Evolutionary conservation across 1,284 basidiomycete genomes (phyloP).

Genomic region (Chalciporus sp.): DNA sequence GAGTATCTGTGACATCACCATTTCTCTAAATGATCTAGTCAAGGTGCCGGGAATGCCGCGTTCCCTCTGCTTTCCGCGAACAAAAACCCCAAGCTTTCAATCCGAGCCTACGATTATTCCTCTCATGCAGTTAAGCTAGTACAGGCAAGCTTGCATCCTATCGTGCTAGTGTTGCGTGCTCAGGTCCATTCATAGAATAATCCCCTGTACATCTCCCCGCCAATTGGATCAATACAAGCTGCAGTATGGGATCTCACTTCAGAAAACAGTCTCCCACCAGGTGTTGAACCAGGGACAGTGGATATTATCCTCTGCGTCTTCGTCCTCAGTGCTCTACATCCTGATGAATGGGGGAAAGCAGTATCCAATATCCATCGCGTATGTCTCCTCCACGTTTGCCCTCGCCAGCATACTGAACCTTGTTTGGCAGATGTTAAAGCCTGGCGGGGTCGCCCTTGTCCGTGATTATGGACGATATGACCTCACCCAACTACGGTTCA

Average conservation of each 20-base stretch:
- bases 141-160: conserved; percentile 49
- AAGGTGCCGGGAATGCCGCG: conserved; percentile 92
- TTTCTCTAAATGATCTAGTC: conserved; percentile 10
- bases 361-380: conserved; percentile 84
- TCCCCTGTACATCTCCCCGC: conserved; percentile 69
- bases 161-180: background rate
- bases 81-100: conserved; percentile 73
- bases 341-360: conserved; percentile 88
- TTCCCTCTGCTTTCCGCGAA: conserved; percentile 88
- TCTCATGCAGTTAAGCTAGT: conserved; percentile 90
- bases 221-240: conserved; percentile 73
- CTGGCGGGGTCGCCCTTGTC: conserved; percentile 82
- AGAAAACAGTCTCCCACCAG: conserved; percentile 58
- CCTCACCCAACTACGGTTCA: conserved; percentile 92
- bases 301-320: conserved; percentile 95
- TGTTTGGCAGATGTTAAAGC: conserved; percentile 79
- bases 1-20: background rate
- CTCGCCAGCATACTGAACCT: background rate
- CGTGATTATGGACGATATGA: conserved; percentile 97
- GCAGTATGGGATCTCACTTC: conserved; percentile 93
- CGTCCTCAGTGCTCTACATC: conserved; percentile 93
- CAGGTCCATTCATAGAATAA: conserved; percentile 47
- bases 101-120: conserved; percentile 92
- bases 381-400: conserved; percentile 13
- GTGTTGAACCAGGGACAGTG: conserved; percentile 65